Conservation (phyloP, 352 stramenopile genomes). For the Phytophthora citrophthora region DNA sequence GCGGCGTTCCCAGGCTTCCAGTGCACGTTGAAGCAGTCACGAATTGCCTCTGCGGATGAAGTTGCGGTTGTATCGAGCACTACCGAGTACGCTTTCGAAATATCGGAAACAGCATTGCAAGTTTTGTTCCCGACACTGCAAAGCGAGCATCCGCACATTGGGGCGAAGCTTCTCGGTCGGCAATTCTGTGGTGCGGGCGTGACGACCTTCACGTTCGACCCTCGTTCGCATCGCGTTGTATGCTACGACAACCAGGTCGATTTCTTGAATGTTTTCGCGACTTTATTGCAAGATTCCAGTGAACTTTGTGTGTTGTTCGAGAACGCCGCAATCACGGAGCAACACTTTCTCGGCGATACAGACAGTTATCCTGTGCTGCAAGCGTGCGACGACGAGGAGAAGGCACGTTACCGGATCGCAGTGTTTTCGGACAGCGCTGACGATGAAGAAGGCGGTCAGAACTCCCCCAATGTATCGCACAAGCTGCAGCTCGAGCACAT, state of each 20-base stretch:
- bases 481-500: slow-evolving; percentile 33
- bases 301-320: slow-evolving; percentile 52
- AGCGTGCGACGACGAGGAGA: slow-evolving; percentile 9
- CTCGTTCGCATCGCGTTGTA: slow-evolving; percentile 44
- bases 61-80: slow-evolving; percentile 44
- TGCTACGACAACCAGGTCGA: slow-evolving; percentile 56
- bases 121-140: slow-evolving; percentile 56
- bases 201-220: slow-evolving; percentile 57
- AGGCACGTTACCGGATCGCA: slow-evolving; percentile 5
- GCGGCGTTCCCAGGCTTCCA: slow-evolving; percentile 38
- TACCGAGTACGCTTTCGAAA: slow-evolving; percentile 43
- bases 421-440: slow-evolving; percentile 4
- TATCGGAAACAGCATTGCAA: slow-evolving; percentile 50
- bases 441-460: slow-evolving; percentile 10
- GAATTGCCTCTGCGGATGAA: slow-evolving; percentile 26
- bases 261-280: slow-evolving; percentile 49
- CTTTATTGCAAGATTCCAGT: slow-evolving; percentile 44
- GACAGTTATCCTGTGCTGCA: slow-evolving; percentile 18
- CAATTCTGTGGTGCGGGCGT: slow-evolving; percentile 38
- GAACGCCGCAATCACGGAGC: slow-evolving; percentile 47
- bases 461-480: slow-evolving; percentile 5
- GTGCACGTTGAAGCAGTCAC: slow-evolving; percentile 32
- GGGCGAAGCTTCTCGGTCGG: slow-evolving; percentile 37
- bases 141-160: slow-evolving; percentile 27
- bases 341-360: slow-evolving; percentile 57